Conservation (phyloP, 257 asterid species). For the Marsdenia floribunda region DNA sequence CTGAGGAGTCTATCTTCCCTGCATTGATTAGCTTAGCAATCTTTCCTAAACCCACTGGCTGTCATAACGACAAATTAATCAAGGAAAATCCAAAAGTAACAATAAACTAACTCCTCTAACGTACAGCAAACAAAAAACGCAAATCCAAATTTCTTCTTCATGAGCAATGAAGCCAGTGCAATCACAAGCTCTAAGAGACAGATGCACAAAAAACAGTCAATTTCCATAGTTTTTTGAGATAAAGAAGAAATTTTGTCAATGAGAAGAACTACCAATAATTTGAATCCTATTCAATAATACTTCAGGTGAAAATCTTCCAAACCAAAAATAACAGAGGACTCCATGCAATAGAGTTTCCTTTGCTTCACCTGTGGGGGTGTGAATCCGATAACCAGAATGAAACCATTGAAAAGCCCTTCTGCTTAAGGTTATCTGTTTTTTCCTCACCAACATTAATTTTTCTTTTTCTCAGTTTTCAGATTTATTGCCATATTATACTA, state of each 20-base stretch:
- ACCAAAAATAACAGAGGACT: background rate
- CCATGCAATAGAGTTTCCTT: background rate
- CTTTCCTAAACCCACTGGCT: conserved; percentile 96
- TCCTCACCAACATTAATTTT: background rate
- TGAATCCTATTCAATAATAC: background rate
- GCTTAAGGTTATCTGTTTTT: background rate
- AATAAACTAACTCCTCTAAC: background rate
- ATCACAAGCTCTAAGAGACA: background rate
- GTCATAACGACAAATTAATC: conserved; percentile 20
- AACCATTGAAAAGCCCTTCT: background rate
- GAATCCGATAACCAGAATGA: background rate
- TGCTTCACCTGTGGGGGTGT: too few relatives aligned
- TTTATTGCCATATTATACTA: background rate
- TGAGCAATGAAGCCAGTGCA: background rate
- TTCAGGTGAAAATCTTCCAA: background rate
- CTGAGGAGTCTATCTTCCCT: conserved; percentile 95
- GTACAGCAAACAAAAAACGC: background rate
- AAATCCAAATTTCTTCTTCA: background rate
- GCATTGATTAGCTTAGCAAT: conserved; percentile 87
- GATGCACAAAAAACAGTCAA: background rate
- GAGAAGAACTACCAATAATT: background rate
- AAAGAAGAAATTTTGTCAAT: background rate
- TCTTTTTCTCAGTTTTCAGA: background rate
- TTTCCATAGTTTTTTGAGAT: background rate
- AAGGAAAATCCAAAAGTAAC: background rate